Percentiles rank a stretch among this genome's conserved stretches.
These are phyloP conservation scores for Endoconidiophora polonica DNA, from an alignment of 2,329 filamentous ascomycete species.

Conservation along the genomic window DNA sequence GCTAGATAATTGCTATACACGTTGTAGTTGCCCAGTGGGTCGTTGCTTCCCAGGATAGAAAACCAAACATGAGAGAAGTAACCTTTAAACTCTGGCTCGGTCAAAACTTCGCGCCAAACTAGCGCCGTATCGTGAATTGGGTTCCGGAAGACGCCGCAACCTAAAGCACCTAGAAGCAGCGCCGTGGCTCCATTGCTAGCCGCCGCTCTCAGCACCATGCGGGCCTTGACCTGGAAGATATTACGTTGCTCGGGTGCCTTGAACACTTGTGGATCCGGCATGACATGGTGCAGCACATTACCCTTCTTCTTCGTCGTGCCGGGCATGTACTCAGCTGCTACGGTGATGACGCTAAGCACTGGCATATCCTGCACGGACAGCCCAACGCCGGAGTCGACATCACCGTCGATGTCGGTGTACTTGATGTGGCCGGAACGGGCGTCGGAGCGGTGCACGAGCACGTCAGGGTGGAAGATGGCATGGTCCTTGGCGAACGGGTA, in stretches of 20 bases:
- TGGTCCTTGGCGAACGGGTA: conserved; percentile 35
- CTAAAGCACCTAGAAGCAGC: conserved; percentile 51
- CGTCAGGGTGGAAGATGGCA: conserved; percentile 43
- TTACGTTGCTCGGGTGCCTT: conserved; percentile 27
- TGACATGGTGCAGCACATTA: conserved; percentile 1
- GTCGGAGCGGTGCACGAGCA: conserved; percentile 40
- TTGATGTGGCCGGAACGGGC: conserved; percentile 30
- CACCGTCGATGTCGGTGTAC: conserved; percentile 19
- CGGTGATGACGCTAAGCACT: conserved; percentile 40
- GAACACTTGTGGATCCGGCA: conserved; percentile 23
- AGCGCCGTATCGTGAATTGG: conserved; percentile 43
- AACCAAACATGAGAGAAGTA: conserved; percentile 30
- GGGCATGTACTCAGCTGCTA: conserved; percentile 37
- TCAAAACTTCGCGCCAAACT: conserved; percentile 45
- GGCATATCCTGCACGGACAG: conserved; percentile 23
- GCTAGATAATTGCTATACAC: conserved; percentile 1
- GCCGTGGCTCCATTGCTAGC: conserved; percentile 37
- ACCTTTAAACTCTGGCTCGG: conserved; percentile 45
- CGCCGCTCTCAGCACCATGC: conserved; percentile 41
- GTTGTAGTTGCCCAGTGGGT: not conserved
- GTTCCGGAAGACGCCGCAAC: conserved; percentile 51
- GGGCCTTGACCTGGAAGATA: conserved; percentile 43
- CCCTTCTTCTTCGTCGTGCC: conserved; percentile 9
- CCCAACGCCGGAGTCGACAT: conserved; percentile 10
- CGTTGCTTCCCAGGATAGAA: not conserved